A percentile compares a stretch with the other conserved stretches of the same genome.
phyloP scores from a whole-genome alignment of 305 asterid genomes.

The Fraxinus ornus region DNA sequence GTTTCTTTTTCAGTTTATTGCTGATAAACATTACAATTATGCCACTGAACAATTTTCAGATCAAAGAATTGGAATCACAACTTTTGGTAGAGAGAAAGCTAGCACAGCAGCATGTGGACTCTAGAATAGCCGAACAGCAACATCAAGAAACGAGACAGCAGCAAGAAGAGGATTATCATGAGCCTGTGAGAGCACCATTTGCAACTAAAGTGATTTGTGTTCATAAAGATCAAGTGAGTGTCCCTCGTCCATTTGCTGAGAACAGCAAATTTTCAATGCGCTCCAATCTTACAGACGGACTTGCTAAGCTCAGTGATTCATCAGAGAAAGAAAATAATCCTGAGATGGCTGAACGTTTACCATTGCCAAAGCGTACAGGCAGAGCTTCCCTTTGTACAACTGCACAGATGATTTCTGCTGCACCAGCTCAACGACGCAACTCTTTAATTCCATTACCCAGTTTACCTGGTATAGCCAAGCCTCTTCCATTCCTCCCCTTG shows the following conservation, averaged over 20 bases:
- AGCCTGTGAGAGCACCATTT: constrained; percentile 55
- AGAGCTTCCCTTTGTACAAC: constrained; percentile 67
- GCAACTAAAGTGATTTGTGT: constrained; percentile 39
- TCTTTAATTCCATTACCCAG: constrained; percentile 73
- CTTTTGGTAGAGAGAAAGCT: constrained; percentile 84
- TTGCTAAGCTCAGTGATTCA: constrained; percentile 28
- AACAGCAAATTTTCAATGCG: constrained; percentile 46
- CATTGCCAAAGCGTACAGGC: constrained; percentile 57
- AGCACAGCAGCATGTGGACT: constrained; percentile 80
- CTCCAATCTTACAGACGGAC: constrained; percentile 36
- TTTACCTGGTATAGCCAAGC: constrained; percentile 38
- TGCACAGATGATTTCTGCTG: constrained; percentile 36
- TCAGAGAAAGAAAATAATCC: constrained; percentile 75
- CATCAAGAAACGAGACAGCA: constrained; percentile 46
- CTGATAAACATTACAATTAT: background rate
- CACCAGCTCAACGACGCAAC: constrained; percentile 55
- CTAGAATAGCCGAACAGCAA: constrained; percentile 68
- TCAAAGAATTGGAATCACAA: constrained; percentile 92
- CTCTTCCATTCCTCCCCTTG: constrained; percentile 44
- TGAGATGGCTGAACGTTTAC: constrained; percentile 44
- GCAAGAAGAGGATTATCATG: constrained; percentile 48
- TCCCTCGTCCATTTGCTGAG: constrained; percentile 37
- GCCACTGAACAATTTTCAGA: constrained; percentile 41
- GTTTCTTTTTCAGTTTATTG: background rate
- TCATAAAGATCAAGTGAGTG: constrained; percentile 34